Base-by-base conservation (phyloP, 768 basidiomycete species). In the Dioszegia hungarica region DNA sequence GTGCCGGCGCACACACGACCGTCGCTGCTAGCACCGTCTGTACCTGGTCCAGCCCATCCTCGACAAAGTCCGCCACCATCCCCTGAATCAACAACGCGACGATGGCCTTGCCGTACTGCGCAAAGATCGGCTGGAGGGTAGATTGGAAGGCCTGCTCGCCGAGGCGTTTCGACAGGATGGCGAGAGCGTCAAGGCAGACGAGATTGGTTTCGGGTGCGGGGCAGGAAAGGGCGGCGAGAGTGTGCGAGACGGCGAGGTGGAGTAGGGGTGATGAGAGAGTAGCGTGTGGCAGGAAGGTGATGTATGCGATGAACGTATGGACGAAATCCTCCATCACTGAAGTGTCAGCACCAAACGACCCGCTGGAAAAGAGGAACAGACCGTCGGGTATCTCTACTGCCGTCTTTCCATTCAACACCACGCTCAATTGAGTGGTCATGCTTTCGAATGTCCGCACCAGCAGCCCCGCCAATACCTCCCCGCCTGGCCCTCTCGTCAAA, bases 311-410 rank as follows among this genome's bases (percentile, higher is more conserved):
- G 14, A 90, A 77, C 77, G 91, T 81, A 60, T 90, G 91, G 49
- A 91, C 72, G 64, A 93, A 98, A 72, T 99, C 95, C 74, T 98
- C 94, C 68, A 99, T 78, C 25, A 97, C 95, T 98, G 61, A n/a
- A 14, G 27, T 15, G 50, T 56, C 45, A 57, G 56, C 39, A 20
- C 31, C 6, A 33, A 6, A 48, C 24, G 4, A 17, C 19, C 31
- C 3, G 19, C 33, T 15, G 6, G 33, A 24, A 22, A 38, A 37
- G n/a, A 27, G 14, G 1, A n/a, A 28, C 49, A 2, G 66, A 97
- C 95, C 85, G 78, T 98, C 95, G 34, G 93, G 90, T 34, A 95
- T 81, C 54, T 87, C 85, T 25, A 82, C 78, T 17, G 89, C 84
- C 6, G 81, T 74, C 64, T 88, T 87, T 24, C 81, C 77, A 64